A percentile compares a stretch with the other conserved stretches of the same genome.
Evolutionary conservation across 2,329 filamentous ascomycete genomes (phyloP).

Genomic region (Rutstroemia sp.): DNA sequence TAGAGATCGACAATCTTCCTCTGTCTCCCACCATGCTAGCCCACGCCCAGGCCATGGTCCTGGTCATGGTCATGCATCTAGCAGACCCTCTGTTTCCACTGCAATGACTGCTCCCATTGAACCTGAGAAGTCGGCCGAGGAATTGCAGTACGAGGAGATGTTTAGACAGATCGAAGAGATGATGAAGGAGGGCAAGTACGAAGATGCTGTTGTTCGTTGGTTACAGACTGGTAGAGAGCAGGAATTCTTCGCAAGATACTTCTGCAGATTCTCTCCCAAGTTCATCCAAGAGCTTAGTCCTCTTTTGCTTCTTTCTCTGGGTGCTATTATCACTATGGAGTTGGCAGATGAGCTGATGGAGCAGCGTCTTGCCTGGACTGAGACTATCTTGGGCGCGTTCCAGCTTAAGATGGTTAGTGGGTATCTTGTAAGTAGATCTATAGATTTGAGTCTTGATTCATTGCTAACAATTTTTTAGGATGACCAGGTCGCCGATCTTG

Average conservation of each 20-base stretch:
- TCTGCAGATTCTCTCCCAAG: conserved; percentile 43
- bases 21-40: conserved; percentile 4
- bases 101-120: conserved; percentile 13
- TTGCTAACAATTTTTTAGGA: conserved; percentile 37
- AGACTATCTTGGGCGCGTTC: conserved; percentile 50
- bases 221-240: conserved; percentile 56
- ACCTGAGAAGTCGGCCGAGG: conserved; percentile 4
- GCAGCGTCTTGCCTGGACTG: conserved; percentile 53
- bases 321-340: conserved; percentile 54
- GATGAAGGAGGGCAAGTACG: conserved; percentile 53
- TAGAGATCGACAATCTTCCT: conserved; percentile 32
- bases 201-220: conserved; percentile 59
- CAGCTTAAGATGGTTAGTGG: conserved; percentile 24
- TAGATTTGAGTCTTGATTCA: neutral
- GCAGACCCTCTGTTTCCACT: conserved; percentile 14
- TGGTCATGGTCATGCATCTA: neutral
- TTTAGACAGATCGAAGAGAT: conserved; percentile 53
- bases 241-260: conserved; percentile 52
- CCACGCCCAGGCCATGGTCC: conserved; percentile 3
- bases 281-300: conserved; percentile 51
- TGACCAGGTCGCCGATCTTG: conserved; percentile 45
- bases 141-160: conserved; percentile 44
- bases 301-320: conserved; percentile 56
- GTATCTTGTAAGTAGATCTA: conserved; percentile 27
- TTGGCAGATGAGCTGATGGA: conserved; percentile 45